Evolutionary conservation across 768 basidiomycete species (phyloP).

Genomic region (Lentinula raphanica): DNA sequence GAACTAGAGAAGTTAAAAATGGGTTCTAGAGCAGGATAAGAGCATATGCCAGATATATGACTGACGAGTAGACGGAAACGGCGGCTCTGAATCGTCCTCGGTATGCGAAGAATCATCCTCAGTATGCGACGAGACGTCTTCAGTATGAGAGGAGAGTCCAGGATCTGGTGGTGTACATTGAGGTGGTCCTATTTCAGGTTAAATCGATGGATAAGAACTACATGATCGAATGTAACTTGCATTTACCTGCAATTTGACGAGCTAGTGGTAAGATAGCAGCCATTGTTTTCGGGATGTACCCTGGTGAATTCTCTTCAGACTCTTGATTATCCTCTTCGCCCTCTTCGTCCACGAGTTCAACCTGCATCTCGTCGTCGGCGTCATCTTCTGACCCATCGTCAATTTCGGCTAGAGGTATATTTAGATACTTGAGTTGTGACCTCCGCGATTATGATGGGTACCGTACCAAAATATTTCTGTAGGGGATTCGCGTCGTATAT

Average conservation of each 20-base stretch:
- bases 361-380: not conserved
- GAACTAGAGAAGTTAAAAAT: not conserved
- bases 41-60: too few species aligned
- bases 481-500: not conserved
- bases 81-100: not conserved
- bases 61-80: not conserved
- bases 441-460: not conserved
- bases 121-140: not conserved
- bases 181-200: not conserved
- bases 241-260: not conserved
- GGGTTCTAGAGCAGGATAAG: too few species aligned
- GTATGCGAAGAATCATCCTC: not conserved
- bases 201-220: not conserved
- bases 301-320: not conserved
- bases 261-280: not conserved
- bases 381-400: not conserved
- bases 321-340: not conserved
- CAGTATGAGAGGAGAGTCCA: not conserved
- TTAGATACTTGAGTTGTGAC: not conserved
- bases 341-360: not conserved
- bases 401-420: not conserved
- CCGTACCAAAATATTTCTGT: not conserved
- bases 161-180: not conserved
- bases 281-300: not conserved
- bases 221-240: not conserved